These are phyloP conservation scores for Paramecium biaurelia DNA, from an alignment of 73 alveolate species.

Conservation along the genomic window DNA sequence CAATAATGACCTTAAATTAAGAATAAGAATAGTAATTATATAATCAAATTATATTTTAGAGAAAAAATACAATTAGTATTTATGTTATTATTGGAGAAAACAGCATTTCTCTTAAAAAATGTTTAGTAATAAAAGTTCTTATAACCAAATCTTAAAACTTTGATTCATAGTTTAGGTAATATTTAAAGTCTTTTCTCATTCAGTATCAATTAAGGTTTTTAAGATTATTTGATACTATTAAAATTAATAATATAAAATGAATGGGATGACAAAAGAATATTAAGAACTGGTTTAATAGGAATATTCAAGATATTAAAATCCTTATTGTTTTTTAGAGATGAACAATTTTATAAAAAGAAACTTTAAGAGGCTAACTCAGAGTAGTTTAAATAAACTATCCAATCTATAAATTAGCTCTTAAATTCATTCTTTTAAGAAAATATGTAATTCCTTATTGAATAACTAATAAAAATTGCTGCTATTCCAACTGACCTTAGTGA, in stretches of 20 bases:
- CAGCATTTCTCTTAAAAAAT: background rate
- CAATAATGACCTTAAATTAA: background rate
- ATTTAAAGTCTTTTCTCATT: slow-evolving; percentile 6
- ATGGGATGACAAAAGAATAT: slow-evolving; percentile 21
- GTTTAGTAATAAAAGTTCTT: background rate
- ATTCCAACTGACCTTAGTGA: slow-evolving; percentile 20
- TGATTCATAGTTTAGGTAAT: background rate
- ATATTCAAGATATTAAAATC: background rate
- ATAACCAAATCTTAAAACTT: slow-evolving; percentile 18
- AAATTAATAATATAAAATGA: background rate
- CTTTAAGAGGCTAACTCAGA: background rate
- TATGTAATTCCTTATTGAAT: background rate
- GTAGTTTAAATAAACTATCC: background rate
- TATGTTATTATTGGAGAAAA: background rate
- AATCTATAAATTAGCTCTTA: background rate
- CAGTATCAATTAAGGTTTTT: background rate
- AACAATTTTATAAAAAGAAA: background rate
- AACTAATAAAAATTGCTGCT: background rate
- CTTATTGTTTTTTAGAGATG: background rate
- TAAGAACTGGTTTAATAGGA: slow-evolving; percentile 2
- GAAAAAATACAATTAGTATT: background rate
- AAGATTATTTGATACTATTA: background rate
- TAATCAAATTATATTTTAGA: background rate
- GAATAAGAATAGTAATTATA: background rate
- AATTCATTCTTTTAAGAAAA: background rate